Base-by-base conservation (phyloP, 169 alveolate species). In the Plasmodium inui region DNA sequence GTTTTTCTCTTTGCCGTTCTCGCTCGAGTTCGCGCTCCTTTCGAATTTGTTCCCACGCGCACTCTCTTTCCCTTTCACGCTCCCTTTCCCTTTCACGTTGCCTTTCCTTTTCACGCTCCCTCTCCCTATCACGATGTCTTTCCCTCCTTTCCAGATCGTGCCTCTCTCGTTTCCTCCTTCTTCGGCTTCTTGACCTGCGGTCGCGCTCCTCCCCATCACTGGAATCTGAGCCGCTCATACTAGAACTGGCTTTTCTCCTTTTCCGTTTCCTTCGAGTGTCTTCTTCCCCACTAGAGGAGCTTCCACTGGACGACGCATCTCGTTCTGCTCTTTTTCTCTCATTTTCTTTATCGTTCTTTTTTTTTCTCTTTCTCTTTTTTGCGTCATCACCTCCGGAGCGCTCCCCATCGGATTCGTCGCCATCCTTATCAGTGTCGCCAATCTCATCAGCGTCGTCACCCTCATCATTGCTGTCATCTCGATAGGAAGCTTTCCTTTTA, bases 1-100 rank as follows among this genome's bases (percentile, higher is more conserved):
- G 50, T 34, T 46, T 70, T 53, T 28, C 78, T 12, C 92, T 74
- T 57, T 95, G 86, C n/a, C 94, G 53, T 67, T 84, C 83, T 8
- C 82, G 46, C 26, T 55, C 83, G 3, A 88, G 85, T 50, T 74
- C 73, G 22, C 41, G 46, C 57, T 57, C 44, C 83, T 41, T 57
- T 71, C 80, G n/a, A 32, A 41, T 50, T 91, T 92, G 39, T 57
- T 50, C 74, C 44, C 91, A 10, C 26, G 22, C 80, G 26, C 80
- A n/a, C n/a, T n/a, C n/a, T n/a, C n/a, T n/a, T n/a, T 32, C 39
- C 39, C 39, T 32, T 1, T 32, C 39, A 53, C 12, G 57, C 96
- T 84, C 83, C 28, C 83, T 70, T 3, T 84, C 55, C 71, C 67
- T 32, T 1, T 50, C 67, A 26, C 85, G 8, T 2, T 78, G 78